These are phyloP conservation scores for Jatropha curcas DNA, from an alignment of 345 rosid species.

Conservation along the genomic window DNA sequence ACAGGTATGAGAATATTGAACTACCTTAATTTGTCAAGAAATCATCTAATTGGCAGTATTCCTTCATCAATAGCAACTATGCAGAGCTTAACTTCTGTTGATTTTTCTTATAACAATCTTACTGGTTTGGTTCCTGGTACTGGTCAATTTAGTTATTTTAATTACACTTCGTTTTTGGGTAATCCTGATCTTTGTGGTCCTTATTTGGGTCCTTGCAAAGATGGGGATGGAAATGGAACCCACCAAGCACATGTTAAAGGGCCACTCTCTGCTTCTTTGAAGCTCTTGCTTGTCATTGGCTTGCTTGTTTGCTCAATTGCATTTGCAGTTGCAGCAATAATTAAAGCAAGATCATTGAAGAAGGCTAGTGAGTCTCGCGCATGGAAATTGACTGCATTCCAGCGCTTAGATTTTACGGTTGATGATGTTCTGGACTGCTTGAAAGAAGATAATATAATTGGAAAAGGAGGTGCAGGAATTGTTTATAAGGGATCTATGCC, in stretches of 20 bases:
- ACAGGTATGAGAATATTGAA: constrained; percentile 78
- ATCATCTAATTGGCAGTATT: constrained; percentile 67
- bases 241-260: constrained; percentile 60
- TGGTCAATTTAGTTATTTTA: constrained; percentile 89
- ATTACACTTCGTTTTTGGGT: constrained; percentile 83
- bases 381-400: constrained; percentile 96
- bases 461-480: constrained; percentile 94
- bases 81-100: constrained; percentile 93
- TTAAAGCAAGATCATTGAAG: constrained; percentile 77
- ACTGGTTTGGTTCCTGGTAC: constrained; percentile 87
- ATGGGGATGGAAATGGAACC: constrained; percentile 47
- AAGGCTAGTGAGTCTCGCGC: constrained; percentile 83
- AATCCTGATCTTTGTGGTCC: constrained; percentile 85
- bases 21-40: constrained; percentile 80
- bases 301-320: constrained; percentile 80
- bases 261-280: constrained; percentile 73
- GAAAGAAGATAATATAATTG: constrained; percentile 88
- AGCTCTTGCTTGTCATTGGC: constrained; percentile 76
- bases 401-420: constrained; percentile 78
- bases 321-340: constrained; percentile 76
- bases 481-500: constrained; percentile 84
- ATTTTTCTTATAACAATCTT: constrained; percentile 87
- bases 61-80: constrained; percentile 71
- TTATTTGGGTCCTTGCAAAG: constrained; percentile 78
- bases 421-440: constrained; percentile 81